Percentiles rank a stretch among this genome's conserved stretches.
Evolutionary conservation across 495 filamentous ascomycete species (phyloP).

Genomic region (Clohesyomyces aquaticus): DNA sequence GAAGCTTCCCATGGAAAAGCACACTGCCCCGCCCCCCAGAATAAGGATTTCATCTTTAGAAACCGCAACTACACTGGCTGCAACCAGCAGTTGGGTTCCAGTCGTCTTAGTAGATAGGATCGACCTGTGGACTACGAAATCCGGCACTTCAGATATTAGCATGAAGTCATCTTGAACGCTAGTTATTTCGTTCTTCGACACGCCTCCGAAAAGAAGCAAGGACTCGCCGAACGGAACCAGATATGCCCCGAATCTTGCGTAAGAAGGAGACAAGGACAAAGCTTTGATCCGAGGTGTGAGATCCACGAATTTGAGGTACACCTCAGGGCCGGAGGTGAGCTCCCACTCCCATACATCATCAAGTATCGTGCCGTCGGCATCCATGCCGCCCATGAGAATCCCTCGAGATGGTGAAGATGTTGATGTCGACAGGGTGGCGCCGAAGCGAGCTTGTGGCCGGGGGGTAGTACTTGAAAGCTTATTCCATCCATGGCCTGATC

Average conservation of each 20-base stretch:
- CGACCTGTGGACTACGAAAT: slow-evolving; percentile 7
- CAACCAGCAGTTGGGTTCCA: slow-evolving; percentile 66
- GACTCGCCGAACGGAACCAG: slow-evolving; percentile 23
- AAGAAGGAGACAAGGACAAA: slow-evolving; percentile 44
- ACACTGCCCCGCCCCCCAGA: slow-evolving; percentile 81
- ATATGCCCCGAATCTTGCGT: slow-evolving; percentile 40
- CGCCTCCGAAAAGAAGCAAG: slow-evolving; percentile 33
- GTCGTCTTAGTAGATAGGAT: not conserved
- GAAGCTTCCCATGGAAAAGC: slow-evolving; percentile 83
- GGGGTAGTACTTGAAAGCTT: slow-evolving; percentile 48
- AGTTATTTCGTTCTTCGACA: slow-evolving; percentile 18
- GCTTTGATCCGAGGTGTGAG: slow-evolving; percentile 18
- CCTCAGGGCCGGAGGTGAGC: slow-evolving; percentile 39
- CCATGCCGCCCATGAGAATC: slow-evolving; percentile 70
- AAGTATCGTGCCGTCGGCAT: slow-evolving; percentile 60
- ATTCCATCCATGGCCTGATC: slow-evolving; percentile 57
- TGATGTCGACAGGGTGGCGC: slow-evolving; percentile 56
- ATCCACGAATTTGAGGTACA: slow-evolving; percentile 27
- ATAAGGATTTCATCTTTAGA: slow-evolving; percentile 57
- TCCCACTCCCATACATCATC: slow-evolving; percentile 63
- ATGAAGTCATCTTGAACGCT: slow-evolving; percentile 18
- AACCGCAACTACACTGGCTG: slow-evolving; percentile 56
- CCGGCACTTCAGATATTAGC: slow-evolving; percentile 9
- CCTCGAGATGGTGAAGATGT: slow-evolving; percentile 50
- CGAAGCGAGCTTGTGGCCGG: slow-evolving; percentile 61